These are phyloP conservation scores for Xanthoconium purpureum DNA, from an alignment of 768 basidiomycete species.

Conservation along the genomic window DNA sequence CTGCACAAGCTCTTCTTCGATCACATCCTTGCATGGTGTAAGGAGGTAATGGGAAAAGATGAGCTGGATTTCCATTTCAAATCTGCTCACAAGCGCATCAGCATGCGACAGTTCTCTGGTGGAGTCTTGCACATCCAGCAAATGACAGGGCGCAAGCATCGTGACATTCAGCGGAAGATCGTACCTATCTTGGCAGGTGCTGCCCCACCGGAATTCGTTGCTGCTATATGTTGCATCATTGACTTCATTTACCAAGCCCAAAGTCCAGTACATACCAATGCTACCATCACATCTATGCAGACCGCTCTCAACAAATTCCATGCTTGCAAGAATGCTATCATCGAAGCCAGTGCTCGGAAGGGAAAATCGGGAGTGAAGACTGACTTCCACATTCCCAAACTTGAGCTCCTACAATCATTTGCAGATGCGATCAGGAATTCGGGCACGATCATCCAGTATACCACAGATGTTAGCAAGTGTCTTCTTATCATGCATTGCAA, in stretches of 20 bases:
- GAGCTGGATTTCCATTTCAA: too few species aligned
- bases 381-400: background rate
- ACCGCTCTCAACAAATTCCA: background rate
- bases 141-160: slow-evolving; percentile 40
- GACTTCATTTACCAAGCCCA: slow-evolving; percentile 30
- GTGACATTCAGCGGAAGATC: slow-evolving; percentile 36
- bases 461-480: background rate
- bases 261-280: slow-evolving; percentile 6
- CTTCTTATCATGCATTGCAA: background rate
- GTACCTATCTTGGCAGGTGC: slow-evolving; percentile 14
- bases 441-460: background rate
- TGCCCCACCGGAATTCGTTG: background rate
- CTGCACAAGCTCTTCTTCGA: too few species aligned
- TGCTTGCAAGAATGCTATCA: background rate
- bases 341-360: background rate
- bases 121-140: slow-evolving; percentile 41
- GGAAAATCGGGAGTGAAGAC: too few species aligned
- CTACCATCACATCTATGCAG: slow-evolving; percentile 6
- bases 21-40: too few species aligned
- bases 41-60: too few species aligned
- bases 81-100: too few species aligned
- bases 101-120: too few species aligned
- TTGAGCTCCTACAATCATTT: background rate
- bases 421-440: background rate
- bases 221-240: slow-evolving; percentile 9